Conservation (phyloP, 192 early-diverging fungal species). For the Backusella australiensis region DNA sequence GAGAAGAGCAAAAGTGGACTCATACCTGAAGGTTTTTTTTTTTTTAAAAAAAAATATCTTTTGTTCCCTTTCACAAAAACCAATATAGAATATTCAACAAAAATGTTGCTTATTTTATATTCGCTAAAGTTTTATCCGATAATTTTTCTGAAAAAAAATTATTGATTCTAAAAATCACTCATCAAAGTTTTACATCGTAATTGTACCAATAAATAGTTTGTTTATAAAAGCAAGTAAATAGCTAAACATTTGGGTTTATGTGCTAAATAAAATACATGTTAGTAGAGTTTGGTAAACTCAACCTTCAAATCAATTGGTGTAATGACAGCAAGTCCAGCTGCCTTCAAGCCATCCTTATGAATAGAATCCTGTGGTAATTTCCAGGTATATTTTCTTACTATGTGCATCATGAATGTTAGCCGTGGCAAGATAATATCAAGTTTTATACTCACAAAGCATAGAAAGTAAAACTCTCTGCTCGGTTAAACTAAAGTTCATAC, state of each 20-base stretch:
- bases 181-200: no score
- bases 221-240: no score
- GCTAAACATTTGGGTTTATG: neutral
- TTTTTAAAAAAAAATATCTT: no score
- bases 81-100: no score
- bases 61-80: no score
- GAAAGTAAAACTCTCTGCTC: conserved; percentile 55
- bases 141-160: no score
- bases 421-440: neutral
- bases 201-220: no score
- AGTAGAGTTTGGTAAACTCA: neutral
- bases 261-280: neutral
- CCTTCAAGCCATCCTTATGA: neutral
- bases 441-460: conserved; percentile 25
- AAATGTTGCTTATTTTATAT: no score
- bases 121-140: no score
- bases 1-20: no score
- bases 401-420: neutral
- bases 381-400: conserved; percentile 20
- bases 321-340: neutral
- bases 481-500: conserved; percentile 59
- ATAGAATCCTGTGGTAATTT: neutral
- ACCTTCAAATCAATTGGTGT: neutral
- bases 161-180: no score
- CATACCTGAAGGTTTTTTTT: no score